These are phyloP conservation scores for Blastobotrys indianensis DNA, from an alignment of 1,139 yeast genomes.

Conservation along the genomic window DNA sequence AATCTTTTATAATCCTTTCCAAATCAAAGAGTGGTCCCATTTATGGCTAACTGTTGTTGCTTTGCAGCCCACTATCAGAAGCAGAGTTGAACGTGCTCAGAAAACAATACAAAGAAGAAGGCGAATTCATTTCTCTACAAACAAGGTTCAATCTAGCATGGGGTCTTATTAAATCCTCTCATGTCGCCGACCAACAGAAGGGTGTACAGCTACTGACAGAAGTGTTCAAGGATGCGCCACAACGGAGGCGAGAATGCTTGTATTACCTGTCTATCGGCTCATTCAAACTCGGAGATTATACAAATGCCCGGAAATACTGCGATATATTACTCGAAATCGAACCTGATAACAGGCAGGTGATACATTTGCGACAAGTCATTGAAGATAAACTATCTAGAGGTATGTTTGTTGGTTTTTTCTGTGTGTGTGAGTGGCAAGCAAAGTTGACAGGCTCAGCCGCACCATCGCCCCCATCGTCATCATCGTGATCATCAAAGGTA, in stretches of 20 bases:
- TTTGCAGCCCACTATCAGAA: conserved; percentile 57
- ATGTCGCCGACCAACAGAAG: conserved; percentile 57
- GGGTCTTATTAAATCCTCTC: conserved; percentile 77
- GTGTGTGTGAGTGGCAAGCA: no score
- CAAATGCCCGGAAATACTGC: conserved; percentile 79
- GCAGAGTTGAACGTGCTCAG: conserved; percentile 71
- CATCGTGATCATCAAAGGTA: no score
- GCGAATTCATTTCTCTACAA: conserved; percentile 73
- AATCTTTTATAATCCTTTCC: not conserved
- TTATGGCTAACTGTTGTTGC: not conserved
- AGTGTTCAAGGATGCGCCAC: conserved; percentile 70
- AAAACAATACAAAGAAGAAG: conserved; percentile 75
- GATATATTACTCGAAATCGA: conserved; percentile 72
- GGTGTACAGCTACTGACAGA: conserved; percentile 75
- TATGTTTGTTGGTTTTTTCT: conserved; percentile 16
- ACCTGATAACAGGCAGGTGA: conserved; percentile 78
- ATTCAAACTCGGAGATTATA: conserved; percentile 79
- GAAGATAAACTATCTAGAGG: conserved; percentile 75
- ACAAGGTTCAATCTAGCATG: conserved; percentile 92
- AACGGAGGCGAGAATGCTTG: conserved; percentile 80
- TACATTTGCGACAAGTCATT: conserved; percentile 62
- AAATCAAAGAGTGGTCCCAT: no score
- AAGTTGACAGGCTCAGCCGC: no score
- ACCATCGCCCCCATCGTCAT: no score
- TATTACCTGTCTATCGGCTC: conserved; percentile 87